phyloP scores from a whole-genome alignment of 192 early-diverging fungal genomes.

The Backusella tuberculispora region DNA sequence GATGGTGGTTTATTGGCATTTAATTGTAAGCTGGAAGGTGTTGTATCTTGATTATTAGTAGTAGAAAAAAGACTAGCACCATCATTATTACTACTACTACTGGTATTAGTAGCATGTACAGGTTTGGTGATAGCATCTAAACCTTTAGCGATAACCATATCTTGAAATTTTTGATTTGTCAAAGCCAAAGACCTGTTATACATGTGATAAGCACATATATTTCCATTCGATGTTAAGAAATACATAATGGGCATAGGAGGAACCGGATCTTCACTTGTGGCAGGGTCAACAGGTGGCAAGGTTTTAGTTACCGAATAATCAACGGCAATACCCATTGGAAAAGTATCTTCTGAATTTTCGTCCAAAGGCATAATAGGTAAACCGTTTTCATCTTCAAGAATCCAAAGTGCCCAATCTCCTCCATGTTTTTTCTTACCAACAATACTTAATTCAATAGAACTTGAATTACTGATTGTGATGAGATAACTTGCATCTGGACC shows the following conservation, averaged over 20 bases:
- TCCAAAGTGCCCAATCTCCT: slow-evolving; percentile 66
- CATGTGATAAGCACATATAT: slow-evolving; percentile 68
- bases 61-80: background rate
- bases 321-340: slow-evolving; percentile 70
- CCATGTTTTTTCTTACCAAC: slow-evolving; percentile 47
- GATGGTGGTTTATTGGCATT: background rate
- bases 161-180: slow-evolving; percentile 36
- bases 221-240: slow-evolving; percentile 65
- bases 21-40: background rate
- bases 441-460: slow-evolving; percentile 47
- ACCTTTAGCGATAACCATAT: slow-evolving; percentile 48
- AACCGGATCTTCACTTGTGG: slow-evolving; percentile 49
- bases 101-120: background rate
- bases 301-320: slow-evolving; percentile 67
- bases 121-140: background rate
- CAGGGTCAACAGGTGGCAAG: slow-evolving; percentile 56
- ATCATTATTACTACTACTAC: background rate
- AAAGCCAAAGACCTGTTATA: slow-evolving; percentile 58
- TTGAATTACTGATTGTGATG: slow-evolving; percentile 43
- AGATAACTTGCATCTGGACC: slow-evolving; percentile 46
- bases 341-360: slow-evolving; percentile 58
- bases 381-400: slow-evolving; percentile 55
- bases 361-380: slow-evolving; percentile 61
- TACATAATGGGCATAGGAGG: slow-evolving; percentile 72
- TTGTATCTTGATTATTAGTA: background rate